Base-by-base conservation (phyloP, 2,329 filamentous ascomycete genomes). In the Colletotrichum euphorbiae region DNA sequence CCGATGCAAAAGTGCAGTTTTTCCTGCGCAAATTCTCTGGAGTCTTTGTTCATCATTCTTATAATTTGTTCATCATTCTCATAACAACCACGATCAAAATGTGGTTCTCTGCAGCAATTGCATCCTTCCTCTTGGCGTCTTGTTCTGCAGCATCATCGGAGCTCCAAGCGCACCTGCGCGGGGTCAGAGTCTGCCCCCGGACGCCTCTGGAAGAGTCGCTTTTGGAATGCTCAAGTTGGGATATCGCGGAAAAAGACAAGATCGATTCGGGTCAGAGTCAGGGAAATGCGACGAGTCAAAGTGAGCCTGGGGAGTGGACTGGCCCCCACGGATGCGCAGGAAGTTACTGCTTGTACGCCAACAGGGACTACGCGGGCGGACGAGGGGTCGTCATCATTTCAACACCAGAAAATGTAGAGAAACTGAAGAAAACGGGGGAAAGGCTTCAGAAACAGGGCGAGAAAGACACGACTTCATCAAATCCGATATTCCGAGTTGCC, bases 381-480 rank as follows among this genome's bases (percentile, higher is more conserved):
- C 72, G 79, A 5, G 81, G 81, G 48, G 77, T 82, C 58, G 77
- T 78, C n/a, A 66, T 83, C 46, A 52, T 83, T 31, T 82, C 79
- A 42, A 77, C 75, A 3, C 69, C 75, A 0, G 69, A 71, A 6
- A 63, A 64, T 31, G 36, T 70, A n/a, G 51, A 65, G 6, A 62
- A 62, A 15, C 15, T 62, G 36, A 69, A 69, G 19, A 4, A 11
- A 6, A 15, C 19, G 43, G 67, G 51, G 51, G 15, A 24, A 3
- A 19, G 8, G 5, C 6, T 69, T 3, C 36, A 51, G 12, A 8
- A 2, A 1, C 12, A 46, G n/a, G 0, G 21, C 15, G 15, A 6
- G 1, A 43, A 52, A 11, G 66, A 65, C 7, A 38, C 40, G 24
- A 38, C 33, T 5, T 46, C 61, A 8, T 24, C 28, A 4, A 42